phyloP scores from a whole-genome alignment of 2,329 filamentous ascomycete genomes.

The Cercospora sp. region DNA sequence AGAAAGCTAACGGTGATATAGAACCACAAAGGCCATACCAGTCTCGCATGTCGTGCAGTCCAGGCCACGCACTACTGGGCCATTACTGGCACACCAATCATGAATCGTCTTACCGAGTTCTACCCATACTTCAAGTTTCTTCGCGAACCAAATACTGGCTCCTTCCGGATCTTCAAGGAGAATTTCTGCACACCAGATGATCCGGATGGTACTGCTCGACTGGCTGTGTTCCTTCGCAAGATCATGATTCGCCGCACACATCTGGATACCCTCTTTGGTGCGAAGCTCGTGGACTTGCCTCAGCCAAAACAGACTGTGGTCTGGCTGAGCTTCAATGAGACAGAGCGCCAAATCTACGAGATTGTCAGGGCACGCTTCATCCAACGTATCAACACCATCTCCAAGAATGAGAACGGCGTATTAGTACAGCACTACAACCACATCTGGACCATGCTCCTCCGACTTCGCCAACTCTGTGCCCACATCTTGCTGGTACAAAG shows the following conservation, averaged over 20 bases:
- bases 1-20: not conserved
- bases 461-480: slow-evolving; percentile 54
- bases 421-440: slow-evolving; percentile 42
- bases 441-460: slow-evolving; percentile 51
- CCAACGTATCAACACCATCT: slow-evolving; percentile 44
- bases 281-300: slow-evolving; percentile 58
- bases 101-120: slow-evolving; percentile 38
- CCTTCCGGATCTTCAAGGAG: slow-evolving; percentile 46
- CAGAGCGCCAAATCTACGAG: slow-evolving; percentile 57
- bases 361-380: slow-evolving; percentile 52
- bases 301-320: slow-evolving; percentile 48
- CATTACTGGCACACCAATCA: slow-evolving; percentile 48
- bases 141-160: slow-evolving; percentile 44
- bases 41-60: slow-evolving; percentile 49
- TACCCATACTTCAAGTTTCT: slow-evolving; percentile 51
- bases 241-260: slow-evolving; percentile 61
- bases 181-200: slow-evolving; percentile 44
- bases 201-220: slow-evolving; percentile 38
- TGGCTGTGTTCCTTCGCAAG: slow-evolving; percentile 43
- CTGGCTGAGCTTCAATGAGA: slow-evolving; percentile 52
- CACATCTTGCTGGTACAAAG: slow-evolving; percentile 53
- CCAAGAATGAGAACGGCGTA: slow-evolving; percentile 27
- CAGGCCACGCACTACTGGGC: slow-evolving; percentile 46
- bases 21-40: slow-evolving; percentile 50
- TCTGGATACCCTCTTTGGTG: slow-evolving; percentile 54